These are phyloP conservation scores for Scedosporium dehoogii DNA, from an alignment of 2,329 filamentous ascomycete genomes.

Conservation along the genomic window DNA sequence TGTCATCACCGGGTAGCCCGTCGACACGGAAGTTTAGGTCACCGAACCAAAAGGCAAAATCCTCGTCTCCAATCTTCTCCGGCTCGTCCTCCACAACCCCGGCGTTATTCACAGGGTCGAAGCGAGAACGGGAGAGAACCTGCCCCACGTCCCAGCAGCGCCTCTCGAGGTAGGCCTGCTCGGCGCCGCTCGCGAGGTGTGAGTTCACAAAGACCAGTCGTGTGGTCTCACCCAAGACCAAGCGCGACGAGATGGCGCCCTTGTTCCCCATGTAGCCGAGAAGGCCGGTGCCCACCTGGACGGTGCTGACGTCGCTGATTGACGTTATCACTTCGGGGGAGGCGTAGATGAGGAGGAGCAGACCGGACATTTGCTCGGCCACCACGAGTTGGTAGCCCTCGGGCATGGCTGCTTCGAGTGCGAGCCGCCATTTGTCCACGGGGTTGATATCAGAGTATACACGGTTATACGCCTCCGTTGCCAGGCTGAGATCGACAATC, in stretches of 20 bases:
- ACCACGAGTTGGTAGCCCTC: slow-evolving; percentile 65
- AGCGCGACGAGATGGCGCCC: slow-evolving; percentile 70
- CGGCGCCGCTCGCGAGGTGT: slow-evolving; percentile 80
- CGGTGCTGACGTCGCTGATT: slow-evolving; percentile 72
- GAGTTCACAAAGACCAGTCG: slow-evolving; percentile 83
- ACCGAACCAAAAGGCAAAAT: slow-evolving; percentile 93
- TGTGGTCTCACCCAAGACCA: slow-evolving; percentile 84
- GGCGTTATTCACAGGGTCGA: slow-evolving; percentile 59
- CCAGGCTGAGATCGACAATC: slow-evolving; percentile 74
- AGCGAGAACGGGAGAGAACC: slow-evolving; percentile 65
- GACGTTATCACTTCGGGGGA: slow-evolving; percentile 64
- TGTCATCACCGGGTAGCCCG: slow-evolving; percentile 80
- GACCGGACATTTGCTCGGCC: slow-evolving; percentile 75
- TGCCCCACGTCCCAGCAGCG: slow-evolving; percentile 85
- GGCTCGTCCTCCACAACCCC: slow-evolving; percentile 56
- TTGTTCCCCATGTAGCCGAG: slow-evolving; percentile 96
- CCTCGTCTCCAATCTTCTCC: slow-evolving; percentile 73
- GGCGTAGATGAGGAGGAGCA: slow-evolving; percentile 78
- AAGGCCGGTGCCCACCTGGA: slow-evolving; percentile 77
- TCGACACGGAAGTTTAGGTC: slow-evolving; percentile 93
- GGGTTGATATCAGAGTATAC: slow-evolving; percentile 63
- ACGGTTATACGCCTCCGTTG: slow-evolving; percentile 64
- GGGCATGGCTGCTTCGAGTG: slow-evolving; percentile 65
- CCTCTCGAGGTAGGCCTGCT: slow-evolving; percentile 66
- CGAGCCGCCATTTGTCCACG: slow-evolving; percentile 70